A percentile compares a stretch with the other conserved stretches of the same genome.
phyloP scores from a whole-genome alignment of 345 rosid species.

The Arabis hirsuta region DNA sequence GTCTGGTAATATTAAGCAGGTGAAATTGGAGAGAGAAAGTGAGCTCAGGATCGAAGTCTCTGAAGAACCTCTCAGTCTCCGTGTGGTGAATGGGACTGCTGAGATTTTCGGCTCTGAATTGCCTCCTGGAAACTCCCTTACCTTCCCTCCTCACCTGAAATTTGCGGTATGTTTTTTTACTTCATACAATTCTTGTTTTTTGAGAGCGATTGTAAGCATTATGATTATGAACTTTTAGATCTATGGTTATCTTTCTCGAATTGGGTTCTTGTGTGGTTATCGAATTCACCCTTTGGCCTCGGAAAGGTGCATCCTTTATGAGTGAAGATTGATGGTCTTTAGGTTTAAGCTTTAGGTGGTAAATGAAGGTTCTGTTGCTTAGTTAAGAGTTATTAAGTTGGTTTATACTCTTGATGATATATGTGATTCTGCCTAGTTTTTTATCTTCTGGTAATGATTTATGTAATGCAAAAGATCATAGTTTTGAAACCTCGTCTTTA shows the following conservation, averaged over 20 bases:
- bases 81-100: constrained; percentile 78
- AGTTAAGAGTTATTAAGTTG: not conserved
- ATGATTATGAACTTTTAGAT: not conserved
- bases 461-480: not conserved
- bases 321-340: constrained; percentile 7
- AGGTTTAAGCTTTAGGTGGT: constrained; percentile 10
- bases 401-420: not conserved
- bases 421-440: not conserved
- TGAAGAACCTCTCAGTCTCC: constrained; percentile 75
- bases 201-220: not conserved
- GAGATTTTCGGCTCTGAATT: constrained; percentile 92
- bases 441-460: not conserved
- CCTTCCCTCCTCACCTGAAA: constrained; percentile 84
- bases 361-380: not conserved
- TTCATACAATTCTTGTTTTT: not conserved
- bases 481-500: not conserved
- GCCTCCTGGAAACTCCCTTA: constrained; percentile 83
- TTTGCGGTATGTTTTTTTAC: constrained; percentile 62
- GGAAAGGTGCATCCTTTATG: not conserved
- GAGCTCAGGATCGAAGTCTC: constrained; percentile 89
- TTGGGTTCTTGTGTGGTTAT: constrained; percentile 17
- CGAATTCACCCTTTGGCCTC: not conserved
- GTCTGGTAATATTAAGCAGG: constrained; percentile 56
- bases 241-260: not conserved
- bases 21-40: constrained; percentile 83